Evolutionary conservation across 768 basidiomycete genomes (phyloP), one percentile per base, ranked within the genome.

Genomic region (Mycena sanguinolenta): DNA sequence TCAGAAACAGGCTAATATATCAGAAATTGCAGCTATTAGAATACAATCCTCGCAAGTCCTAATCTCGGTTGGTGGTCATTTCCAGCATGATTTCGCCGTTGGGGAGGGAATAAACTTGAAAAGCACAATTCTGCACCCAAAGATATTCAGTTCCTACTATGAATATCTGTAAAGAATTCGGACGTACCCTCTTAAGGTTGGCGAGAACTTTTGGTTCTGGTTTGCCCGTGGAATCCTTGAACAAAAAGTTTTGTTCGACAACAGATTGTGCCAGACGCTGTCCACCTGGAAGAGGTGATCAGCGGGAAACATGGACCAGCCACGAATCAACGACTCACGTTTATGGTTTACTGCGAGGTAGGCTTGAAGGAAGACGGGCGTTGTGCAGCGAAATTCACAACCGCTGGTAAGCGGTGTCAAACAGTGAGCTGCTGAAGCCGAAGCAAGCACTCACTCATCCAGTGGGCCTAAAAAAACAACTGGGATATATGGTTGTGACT

Each of bases 391-490:
- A 59, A 59, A 59, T n/a, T 59, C 17, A 44, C 16, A 59, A 4
- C 58, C 58, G 16, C 58, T 59, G 28, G 44, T 25, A 27, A n/a
- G 36, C 34, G 7, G 21, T 19, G 25, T 39, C 42, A 42, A 17
- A 14, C n/a, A 59, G n/a, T 27, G 28, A 38, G 23, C 32, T 5
- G 17, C 39, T 38, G 17, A 30, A 53, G 28, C n/a, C 23, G 7
- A 28, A 44, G 44, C 27, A 32, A 44, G 27, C 25, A 17, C 58
- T 59, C 38, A 44, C 58, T 17, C 17, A 23, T 39, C 25, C 7
- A 59, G 39, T 25, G 58, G n/a, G 25, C 58, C 58, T 59, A 59
- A 59, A 42, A 59, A n/a, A 28, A 59, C 58, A 32, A 44, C 58
- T 25, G 58, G 58, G 44, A 59, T 59, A 32, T 59, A 59, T 27